phyloP scores from a whole-genome alignment of 2,329 filamentous ascomycete species.

The Phyllosticta ampelicida region DNA sequence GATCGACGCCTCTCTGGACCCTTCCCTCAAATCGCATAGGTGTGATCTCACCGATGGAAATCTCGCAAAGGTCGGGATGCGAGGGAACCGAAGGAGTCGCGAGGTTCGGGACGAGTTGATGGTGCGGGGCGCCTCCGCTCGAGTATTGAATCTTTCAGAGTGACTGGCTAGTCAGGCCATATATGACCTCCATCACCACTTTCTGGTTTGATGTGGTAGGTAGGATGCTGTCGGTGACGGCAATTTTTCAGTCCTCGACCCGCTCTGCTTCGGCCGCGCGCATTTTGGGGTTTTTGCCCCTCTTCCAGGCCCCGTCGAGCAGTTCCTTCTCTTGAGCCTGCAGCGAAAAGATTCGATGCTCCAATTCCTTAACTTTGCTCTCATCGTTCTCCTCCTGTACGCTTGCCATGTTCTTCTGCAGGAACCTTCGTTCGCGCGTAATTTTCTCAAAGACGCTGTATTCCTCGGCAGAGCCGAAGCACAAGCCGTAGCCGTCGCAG shows the following conservation, averaged over 20 bases:
- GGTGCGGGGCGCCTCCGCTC: too few species aligned
- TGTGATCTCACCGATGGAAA: too few species aligned
- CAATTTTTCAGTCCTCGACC: not conserved
- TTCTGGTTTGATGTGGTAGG: not conserved
- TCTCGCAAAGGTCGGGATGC: too few species aligned
- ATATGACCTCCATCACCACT: not conserved
- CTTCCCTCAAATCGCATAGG: too few species aligned
- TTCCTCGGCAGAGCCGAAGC: conserved; percentile 42
- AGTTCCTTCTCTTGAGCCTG: not conserved
- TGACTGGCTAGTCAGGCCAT: too few species aligned
- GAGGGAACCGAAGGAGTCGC: too few species aligned
- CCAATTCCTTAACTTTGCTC: not conserved
- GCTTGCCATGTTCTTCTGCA: not conserved
- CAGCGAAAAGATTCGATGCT: not conserved
- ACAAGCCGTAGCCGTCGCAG: conserved; percentile 53
- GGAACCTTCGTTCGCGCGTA: not conserved
- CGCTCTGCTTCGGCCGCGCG: not conserved
- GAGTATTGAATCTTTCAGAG: too few species aligned
- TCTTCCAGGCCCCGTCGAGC: not conserved
- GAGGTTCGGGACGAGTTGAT: too few species aligned
- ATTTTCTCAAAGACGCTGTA: conserved; percentile 23
- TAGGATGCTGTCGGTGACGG: not conserved
- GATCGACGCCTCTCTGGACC: too few species aligned
- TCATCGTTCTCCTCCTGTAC: not conserved
- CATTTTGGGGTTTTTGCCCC: not conserved